A percentile compares a stretch with the other conserved stretches of the same genome.
Conservation (phyloP, 768 basidiomycete genomes). For the Lanmaoa pseudosensibilis region DNA sequence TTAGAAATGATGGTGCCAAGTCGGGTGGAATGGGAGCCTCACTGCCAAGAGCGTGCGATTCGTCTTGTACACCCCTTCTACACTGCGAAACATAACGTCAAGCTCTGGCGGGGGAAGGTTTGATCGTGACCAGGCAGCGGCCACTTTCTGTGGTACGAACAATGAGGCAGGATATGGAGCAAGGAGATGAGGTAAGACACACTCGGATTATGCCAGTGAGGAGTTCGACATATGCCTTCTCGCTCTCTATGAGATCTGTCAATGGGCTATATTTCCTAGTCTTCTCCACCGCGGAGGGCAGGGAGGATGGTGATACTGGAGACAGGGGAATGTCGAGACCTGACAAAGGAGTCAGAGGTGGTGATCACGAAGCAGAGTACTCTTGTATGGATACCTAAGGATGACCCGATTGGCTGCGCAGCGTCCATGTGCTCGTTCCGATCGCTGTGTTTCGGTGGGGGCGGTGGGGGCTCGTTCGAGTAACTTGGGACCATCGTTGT, state of each 20-base stretch:
- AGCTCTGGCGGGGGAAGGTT: slow-evolving; percentile 92
- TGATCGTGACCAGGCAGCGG: slow-evolving; percentile 94
- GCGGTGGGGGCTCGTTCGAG: slow-evolving; percentile 6
- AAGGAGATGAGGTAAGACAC: slow-evolving; percentile 33
- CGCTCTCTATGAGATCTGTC: slow-evolving; percentile 90
- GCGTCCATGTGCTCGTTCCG: not conserved
- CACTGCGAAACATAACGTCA: slow-evolving; percentile 91
- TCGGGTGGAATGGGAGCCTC: not conserved
- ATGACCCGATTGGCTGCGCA: slow-evolving; percentile 14
- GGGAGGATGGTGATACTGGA: slow-evolving; percentile 20
- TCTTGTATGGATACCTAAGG: slow-evolving; percentile 23
- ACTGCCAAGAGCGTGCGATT: slow-evolving; percentile 81
- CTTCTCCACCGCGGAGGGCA: slow-evolving; percentile 42
- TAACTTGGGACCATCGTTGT: slow-evolving; percentile 2
- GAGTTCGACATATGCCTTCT: slow-evolving; percentile 88
- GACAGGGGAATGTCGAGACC: slow-evolving; percentile 26
- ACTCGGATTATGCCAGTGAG: slow-evolving; percentile 90
- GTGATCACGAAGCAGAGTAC: slow-evolving; percentile 1
- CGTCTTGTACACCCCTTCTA: slow-evolving; percentile 91
- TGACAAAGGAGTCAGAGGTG: slow-evolving; percentile 20
- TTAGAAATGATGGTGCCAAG: slow-evolving; percentile 9
- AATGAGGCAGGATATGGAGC: slow-evolving; percentile 9
- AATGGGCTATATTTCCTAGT: slow-evolving; percentile 77
- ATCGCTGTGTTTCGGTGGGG: slow-evolving; percentile 23
- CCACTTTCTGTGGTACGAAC: slow-evolving; percentile 72